phyloP scores from a whole-genome alignment of 2,329 filamentous ascomycete species.

The Helotiales sp. region DNA sequence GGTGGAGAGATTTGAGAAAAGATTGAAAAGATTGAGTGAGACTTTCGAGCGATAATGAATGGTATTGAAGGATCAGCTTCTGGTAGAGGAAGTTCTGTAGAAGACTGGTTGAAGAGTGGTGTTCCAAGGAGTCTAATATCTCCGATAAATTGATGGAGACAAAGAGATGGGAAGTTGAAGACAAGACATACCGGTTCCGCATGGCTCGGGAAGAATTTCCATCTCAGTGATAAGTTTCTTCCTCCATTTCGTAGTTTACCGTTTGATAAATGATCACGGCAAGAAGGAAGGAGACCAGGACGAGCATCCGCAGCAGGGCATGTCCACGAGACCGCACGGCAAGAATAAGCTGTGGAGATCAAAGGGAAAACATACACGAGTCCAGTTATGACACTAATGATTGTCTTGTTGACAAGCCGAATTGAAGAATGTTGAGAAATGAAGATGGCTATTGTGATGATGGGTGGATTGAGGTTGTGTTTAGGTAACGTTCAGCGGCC shows the following conservation, averaged over 20 bases:
- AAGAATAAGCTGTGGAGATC: background rate
- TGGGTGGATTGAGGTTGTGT: background rate
- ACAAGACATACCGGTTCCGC: background rate
- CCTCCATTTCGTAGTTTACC: background rate
- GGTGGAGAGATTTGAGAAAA: background rate
- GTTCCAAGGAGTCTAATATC: background rate
- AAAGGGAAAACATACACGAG: background rate
- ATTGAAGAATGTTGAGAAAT: background rate
- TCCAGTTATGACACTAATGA: background rate
- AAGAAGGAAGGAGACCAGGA: background rate
- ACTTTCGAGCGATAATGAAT: background rate
- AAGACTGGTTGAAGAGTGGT: background rate
- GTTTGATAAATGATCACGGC: background rate
- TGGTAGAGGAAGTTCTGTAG: background rate
- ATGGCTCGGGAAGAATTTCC: background rate
- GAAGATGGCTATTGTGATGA: background rate
- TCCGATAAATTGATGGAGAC: background rate
- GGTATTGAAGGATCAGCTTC: background rate
- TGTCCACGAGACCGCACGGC: background rate
- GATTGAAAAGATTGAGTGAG: background rate
- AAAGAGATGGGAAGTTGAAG: background rate
- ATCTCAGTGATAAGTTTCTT: background rate
- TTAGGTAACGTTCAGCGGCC: background rate
- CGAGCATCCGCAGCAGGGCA: background rate
- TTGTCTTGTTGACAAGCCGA: background rate